These are phyloP conservation scores for Rosellinia necatrix DNA, from an alignment of 2,329 filamentous ascomycete genomes.

Conservation along the genomic window DNA sequence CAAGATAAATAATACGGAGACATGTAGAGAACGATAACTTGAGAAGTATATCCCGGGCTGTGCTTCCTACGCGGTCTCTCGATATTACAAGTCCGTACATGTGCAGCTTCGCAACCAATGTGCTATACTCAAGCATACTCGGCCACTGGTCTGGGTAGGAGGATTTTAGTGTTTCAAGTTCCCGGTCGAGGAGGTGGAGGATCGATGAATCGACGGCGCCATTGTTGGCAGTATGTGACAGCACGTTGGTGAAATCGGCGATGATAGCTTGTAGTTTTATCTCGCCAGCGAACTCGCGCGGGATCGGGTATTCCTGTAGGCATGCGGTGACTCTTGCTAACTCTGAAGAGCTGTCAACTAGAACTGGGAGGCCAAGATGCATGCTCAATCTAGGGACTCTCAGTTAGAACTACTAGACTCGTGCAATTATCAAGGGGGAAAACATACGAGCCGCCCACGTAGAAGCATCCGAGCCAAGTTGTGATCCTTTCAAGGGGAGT, in stretches of 20 bases:
- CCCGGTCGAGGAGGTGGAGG: conserved; percentile 38
- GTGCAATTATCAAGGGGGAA: neutral
- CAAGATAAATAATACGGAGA: conserved; percentile 38
- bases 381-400: conserved; percentile 34
- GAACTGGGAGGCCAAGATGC: conserved; percentile 38
- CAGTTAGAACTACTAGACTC: neutral
- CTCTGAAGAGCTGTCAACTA: conserved; percentile 37
- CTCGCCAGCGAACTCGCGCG: conserved; percentile 34
- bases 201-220: conserved; percentile 36
- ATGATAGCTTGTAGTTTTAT: conserved; percentile 36
- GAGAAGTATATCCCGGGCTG: conserved; percentile 35
- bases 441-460: conserved; percentile 38
- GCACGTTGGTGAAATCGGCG: conserved; percentile 36
- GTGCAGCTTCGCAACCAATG: conserved; percentile 38
- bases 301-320: conserved; percentile 31
- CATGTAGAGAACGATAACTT: conserved; percentile 35
- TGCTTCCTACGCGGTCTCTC: conserved; percentile 24
- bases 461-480: conserved; percentile 41
- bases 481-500: conserved; percentile 32
- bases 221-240: conserved; percentile 35
- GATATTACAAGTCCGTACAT: conserved; percentile 38
- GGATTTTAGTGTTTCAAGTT: conserved; percentile 35
- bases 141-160: conserved; percentile 35
- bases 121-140: conserved; percentile 31
- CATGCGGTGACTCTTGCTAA: conserved; percentile 32